Percentiles rank a stretch among this genome's conserved stretches.
phyloP scores from a whole-genome alignment of 1,284 basidiomycete species.

The Trichosporon coremiiforme region DNA sequence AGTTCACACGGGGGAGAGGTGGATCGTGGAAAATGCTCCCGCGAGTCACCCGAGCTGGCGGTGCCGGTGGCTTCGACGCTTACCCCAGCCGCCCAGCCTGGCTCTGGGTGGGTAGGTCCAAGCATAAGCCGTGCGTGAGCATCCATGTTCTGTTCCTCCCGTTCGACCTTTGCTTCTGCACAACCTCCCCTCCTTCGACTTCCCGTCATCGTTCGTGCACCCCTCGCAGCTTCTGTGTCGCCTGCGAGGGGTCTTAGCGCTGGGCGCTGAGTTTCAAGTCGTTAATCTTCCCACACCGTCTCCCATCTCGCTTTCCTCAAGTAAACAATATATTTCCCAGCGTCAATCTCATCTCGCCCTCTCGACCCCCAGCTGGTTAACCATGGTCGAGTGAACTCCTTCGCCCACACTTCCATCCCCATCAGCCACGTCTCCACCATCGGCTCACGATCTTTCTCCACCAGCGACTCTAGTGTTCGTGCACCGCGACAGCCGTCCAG shows the following conservation, averaged over 20 bases:
- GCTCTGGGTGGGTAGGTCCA: no score
- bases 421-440: not conserved
- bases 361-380: not conserved
- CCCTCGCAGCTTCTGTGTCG: constrained; percentile 18
- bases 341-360: not conserved
- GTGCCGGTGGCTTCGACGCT: not conserved
- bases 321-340: constrained; percentile 4
- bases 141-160: constrained; percentile 4
- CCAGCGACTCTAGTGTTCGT: not conserved
- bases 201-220: constrained; percentile 1
- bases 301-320: not conserved
- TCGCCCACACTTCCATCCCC: not conserved
- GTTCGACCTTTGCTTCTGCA: constrained; percentile 12
- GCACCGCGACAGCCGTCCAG: not conserved
- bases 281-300: not conserved
- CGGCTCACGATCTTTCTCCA: not conserved
- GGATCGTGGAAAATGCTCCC: constrained; percentile 3
- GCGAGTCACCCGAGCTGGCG: constrained; percentile 7
- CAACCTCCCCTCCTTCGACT: not conserved
- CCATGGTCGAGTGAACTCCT: not conserved
- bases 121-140: not conserved
- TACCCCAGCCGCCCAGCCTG: not conserved
- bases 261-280: constrained; percentile 10
- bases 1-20: constrained; percentile 7
- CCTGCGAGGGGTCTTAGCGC: constrained; percentile 19